A percentile compares a stretch with the other conserved stretches of the same genome.
These are phyloP conservation scores for Penicillium daleae DNA, from an alignment of 495 filamentous ascomycete species.

Conservation along the genomic window DNA sequence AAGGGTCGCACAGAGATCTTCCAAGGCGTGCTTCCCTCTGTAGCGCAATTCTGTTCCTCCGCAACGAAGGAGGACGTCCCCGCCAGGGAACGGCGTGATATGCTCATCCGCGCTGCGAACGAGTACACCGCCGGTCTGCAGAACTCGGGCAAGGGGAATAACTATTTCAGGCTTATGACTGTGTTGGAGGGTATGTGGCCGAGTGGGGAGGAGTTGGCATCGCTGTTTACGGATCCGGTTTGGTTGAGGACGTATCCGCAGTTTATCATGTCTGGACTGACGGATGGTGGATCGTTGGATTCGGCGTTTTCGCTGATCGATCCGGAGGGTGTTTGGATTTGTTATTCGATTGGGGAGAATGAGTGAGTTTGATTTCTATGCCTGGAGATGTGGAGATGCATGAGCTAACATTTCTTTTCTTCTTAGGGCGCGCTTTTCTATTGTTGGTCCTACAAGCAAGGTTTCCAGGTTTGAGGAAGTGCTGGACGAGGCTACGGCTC, in stretches of 20 bases:
- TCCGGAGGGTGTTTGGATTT: conserved; percentile 4
- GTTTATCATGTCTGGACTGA: conserved; percentile 5
- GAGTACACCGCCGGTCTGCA: conserved; percentile 3
- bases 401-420: background rate
- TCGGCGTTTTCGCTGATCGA: conserved; percentile 2
- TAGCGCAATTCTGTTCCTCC: background rate
- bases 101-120: conserved; percentile 6
- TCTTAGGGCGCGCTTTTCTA: background rate
- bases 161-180: conserved; percentile 3
- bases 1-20: conserved; percentile 4
- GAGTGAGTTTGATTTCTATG: conserved; percentile 1
- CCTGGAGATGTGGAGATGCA: background rate
- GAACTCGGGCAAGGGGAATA: conserved; percentile 1
- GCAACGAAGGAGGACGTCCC: background rate
- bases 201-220: background rate
- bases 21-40: conserved; percentile 1
- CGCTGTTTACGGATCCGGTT: conserved; percentile 4
- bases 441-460: background rate
- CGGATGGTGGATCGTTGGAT: background rate
- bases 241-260: conserved; percentile 6
- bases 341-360: conserved; percentile 3
- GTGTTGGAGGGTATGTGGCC: conserved; percentile 5
- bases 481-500: background rate
- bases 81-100: background rate
- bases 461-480: conserved; percentile 5